These are phyloP conservation scores for Brassica rapa DNA, from an alignment of 345 rosid species.

Conservation along the genomic window DNA sequence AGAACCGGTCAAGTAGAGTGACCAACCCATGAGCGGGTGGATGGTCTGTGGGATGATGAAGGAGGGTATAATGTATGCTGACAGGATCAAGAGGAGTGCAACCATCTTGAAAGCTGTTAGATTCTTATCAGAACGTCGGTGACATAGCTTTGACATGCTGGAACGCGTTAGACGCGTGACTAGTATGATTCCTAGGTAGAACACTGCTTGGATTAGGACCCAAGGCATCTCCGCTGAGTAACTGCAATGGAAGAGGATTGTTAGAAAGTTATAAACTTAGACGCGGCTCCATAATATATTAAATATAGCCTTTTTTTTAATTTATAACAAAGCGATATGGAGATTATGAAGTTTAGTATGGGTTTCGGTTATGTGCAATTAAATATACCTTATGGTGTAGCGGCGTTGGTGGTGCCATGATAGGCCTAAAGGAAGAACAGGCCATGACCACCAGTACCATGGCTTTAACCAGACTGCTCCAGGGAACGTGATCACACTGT, in stretches of 20 bases:
- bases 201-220: constrained; percentile 56
- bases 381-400: constrained; percentile 64
- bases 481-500: constrained; percentile 93
- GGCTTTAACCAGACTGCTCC: constrained; percentile 96
- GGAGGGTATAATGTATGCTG: constrained; percentile 75
- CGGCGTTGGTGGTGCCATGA: constrained; percentile 84
- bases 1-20: constrained; percentile 67
- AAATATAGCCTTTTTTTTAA: neutral
- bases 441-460: constrained; percentile 99
- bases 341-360: neutral
- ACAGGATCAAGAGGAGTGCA: constrained; percentile 72
- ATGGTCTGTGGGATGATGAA: constrained; percentile 74
- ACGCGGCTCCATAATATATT: neutral
- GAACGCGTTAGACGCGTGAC: constrained; percentile 70
- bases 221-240: constrained; percentile 75
- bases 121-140: constrained; percentile 63
- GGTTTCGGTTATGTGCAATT: neutral
- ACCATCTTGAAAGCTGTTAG: constrained; percentile 51
- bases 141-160: constrained; percentile 75
- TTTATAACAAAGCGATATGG: neutral
- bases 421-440: constrained; percentile 84
- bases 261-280: constrained; percentile 15
- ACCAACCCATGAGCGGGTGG: constrained; percentile 88
- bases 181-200: constrained; percentile 62
- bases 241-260: constrained; percentile 39